phyloP scores from a whole-genome alignment of 306 rosid species.

The Glycine latifolia region DNA sequence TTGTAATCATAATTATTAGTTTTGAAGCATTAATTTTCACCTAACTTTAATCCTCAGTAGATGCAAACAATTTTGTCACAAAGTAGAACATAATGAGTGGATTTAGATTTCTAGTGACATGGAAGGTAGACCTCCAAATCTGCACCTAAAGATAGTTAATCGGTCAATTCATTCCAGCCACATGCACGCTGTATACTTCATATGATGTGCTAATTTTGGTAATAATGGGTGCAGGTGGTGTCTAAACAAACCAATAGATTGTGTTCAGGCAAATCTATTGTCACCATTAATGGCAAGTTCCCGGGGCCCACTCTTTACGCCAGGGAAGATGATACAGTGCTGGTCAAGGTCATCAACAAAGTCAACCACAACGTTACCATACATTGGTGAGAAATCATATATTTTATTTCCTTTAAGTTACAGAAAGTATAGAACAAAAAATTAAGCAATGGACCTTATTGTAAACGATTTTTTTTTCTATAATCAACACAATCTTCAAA shows the following conservation, averaged over 20 bases:
- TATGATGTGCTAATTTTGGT: slow-evolving; percentile 7
- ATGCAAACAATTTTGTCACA: not conserved
- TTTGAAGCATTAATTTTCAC: not conserved
- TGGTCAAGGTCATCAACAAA: slow-evolving; percentile 74
- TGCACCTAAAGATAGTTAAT: slow-evolving; percentile 41
- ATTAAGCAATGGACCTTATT: not conserved
- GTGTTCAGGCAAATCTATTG: slow-evolving; percentile 73
- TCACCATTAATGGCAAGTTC: slow-evolving; percentile 80
- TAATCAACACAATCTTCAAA: not conserved
- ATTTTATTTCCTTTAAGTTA: slow-evolving; percentile 22
- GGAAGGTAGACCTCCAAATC: slow-evolving; percentile 40
- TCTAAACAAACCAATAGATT: slow-evolving; percentile 57
- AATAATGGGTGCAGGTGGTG: slow-evolving; percentile 66
- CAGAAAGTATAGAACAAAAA: not conserved
- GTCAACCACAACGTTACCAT: slow-evolving; percentile 71
- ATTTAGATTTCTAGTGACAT: slow-evolving; percentile 1
- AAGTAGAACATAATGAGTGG: not conserved
- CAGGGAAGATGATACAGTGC: slow-evolving; percentile 83
- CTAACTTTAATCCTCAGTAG: not conserved
- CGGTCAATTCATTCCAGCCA: slow-evolving; percentile 34
- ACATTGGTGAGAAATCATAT: slow-evolving; percentile 69
- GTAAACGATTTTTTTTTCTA: not conserved
- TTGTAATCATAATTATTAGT: not conserved
- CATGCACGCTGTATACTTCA: not conserved
- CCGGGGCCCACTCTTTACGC: slow-evolving; percentile 95